Evolutionary conservation across 2,329 filamentous ascomycete species (phyloP), one percentile per base, ranked within the genome.

Genomic region (Canariomyces notabilis): DNA sequence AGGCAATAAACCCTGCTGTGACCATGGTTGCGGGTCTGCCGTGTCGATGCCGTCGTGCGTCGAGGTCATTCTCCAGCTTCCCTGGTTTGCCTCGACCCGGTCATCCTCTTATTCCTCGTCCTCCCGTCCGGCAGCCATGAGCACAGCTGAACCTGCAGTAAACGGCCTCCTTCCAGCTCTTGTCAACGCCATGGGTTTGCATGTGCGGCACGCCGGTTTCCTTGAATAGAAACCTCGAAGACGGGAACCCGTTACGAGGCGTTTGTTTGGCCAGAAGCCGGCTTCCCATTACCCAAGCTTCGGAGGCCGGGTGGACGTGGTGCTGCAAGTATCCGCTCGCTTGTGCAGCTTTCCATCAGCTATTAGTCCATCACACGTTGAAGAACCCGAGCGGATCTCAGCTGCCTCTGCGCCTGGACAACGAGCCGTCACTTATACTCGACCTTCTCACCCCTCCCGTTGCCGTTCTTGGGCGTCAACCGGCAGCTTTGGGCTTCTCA

Each of bases 271-370:
- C 43, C 41, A 42, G 43, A 49, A 36, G 15, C 18, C n/a, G 46
- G 18, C 23, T 19, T 38, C 23, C 41, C 33, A 21, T 15, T 20
- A 37, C 39, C 50, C 35, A 32, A 38, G 45, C 19, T 15, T 23
- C 34, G 48, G 39, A 29, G 26, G 42, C 43, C 22, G 37, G 38
- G 33, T 44, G 48, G 39, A 16, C 39, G 32, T 20, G 29, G 32
- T 4, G 8, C 54, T 57, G 56, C 56, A 52, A 52, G 49, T 44
- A 50, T 42, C 56, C 55, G 53, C 38, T 37, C 42, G 48, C 45
- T 55, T 53, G 53, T 56, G 57, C 51, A 50, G 22, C 49, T 49
- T 49, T 32, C 55, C 53, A 49, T 34, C 52, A 33, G 47, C 49
- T 46, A 35, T 48, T 38, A 33, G 12, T 52, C 48, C 29, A 29